phyloP scores from a whole-genome alignment of 2,329 filamentous ascomycete genomes.

The Cyphellophora attinorum region DNA sequence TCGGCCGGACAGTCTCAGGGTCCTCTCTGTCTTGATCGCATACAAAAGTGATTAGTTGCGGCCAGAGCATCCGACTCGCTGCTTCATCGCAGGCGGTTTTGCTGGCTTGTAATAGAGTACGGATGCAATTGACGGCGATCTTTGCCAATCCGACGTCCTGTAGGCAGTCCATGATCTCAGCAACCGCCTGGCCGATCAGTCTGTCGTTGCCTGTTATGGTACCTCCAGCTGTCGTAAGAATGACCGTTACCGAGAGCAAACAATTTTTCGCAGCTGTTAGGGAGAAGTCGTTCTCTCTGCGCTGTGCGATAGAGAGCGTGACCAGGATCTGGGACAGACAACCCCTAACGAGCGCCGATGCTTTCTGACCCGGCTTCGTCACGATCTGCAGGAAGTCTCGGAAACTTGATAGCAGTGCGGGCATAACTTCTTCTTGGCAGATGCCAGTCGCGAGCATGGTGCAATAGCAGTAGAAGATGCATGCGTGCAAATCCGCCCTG shows the following conservation, averaged over 20 bases:
- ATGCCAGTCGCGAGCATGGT: constrained; percentile 79
- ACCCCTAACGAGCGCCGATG: constrained; percentile 64
- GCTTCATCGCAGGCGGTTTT: constrained; percentile 58
- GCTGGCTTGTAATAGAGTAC: constrained; percentile 65
- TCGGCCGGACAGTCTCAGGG: constrained; percentile 62
- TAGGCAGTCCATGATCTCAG: constrained; percentile 78
- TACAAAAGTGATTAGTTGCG: constrained; percentile 67
- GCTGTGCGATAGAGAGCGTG: constrained; percentile 46
- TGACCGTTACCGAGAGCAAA: constrained; percentile 75
- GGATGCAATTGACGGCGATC: constrained; percentile 81
- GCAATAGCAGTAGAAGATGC: constrained; percentile 92
- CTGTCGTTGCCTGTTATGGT: constrained; percentile 66
- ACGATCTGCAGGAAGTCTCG: constrained; percentile 68
- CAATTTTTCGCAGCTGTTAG: constrained; percentile 88
- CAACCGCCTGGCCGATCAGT: constrained; percentile 63
- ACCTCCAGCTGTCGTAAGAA: constrained; percentile 72
- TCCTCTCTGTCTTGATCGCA: constrained; percentile 60
- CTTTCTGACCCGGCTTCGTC: constrained; percentile 23
- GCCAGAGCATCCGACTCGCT: constrained; percentile 65
- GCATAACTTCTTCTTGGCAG: constrained; percentile 82
- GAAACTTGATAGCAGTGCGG: constrained; percentile 80
- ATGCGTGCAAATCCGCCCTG: constrained; percentile 90
- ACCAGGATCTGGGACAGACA: constrained; percentile 74
- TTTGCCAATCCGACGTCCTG: constrained; percentile 53
- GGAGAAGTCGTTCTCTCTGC: constrained; percentile 56